Evolutionary conservation across 108 stramenopile species (phyloP).

Genomic region (Epipyxis sp.): DNA sequence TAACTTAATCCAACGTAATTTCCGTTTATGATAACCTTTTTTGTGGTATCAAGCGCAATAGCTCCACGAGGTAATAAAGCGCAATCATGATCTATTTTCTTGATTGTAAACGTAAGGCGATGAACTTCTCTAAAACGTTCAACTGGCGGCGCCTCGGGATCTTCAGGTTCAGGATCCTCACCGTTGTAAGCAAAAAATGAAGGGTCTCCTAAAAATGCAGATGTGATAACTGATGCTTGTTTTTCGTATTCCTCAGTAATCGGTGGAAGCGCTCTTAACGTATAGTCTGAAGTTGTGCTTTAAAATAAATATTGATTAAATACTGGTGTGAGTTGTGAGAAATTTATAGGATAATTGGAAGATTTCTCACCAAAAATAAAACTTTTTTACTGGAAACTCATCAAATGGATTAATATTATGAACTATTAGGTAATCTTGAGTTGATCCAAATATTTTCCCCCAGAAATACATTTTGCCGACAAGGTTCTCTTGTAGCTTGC

Average conservation of each 20-base stretch:
- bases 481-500: conserved; percentile 41
- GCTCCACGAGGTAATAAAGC: conserved; percentile 41
- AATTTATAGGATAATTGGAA: no score
- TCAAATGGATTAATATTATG: background rate
- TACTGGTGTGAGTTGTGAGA: no score
- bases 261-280: conserved; percentile 18
- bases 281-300: conserved; percentile 36
- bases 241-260: conserved; percentile 15
- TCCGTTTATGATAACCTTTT: conserved; percentile 29
- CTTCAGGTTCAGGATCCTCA: conserved; percentile 38
- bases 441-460: conserved; percentile 42
- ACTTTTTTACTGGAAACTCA: conserved; percentile 40
- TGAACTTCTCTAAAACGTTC: conserved; percentile 45
- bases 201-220: conserved; percentile 29
- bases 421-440: conserved; percentile 42
- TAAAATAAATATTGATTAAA: background rate
- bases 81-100: conserved; percentile 41
- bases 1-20: conserved; percentile 39
- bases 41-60: conserved; percentile 34
- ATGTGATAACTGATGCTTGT: background rate
- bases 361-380: conserved; percentile 40
- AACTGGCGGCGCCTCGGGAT: conserved; percentile 25
- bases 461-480: conserved; percentile 33
- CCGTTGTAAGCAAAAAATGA: conserved; percentile 31
- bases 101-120: conserved; percentile 38